Evolutionary conservation across 495 filamentous ascomycete species (phyloP).

Genomic region (Penicillium cataractarum): DNA sequence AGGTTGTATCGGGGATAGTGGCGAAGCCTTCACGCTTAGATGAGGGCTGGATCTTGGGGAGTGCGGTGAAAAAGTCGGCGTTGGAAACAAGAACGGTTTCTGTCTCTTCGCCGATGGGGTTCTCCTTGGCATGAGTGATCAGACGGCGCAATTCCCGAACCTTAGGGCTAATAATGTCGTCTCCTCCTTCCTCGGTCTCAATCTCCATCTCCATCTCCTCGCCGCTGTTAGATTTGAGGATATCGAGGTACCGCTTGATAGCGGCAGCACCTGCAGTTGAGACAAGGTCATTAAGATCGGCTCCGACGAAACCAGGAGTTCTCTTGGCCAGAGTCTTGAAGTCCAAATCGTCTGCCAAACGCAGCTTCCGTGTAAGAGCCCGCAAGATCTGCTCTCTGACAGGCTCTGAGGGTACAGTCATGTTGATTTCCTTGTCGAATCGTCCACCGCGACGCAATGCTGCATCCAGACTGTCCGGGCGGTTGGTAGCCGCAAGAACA

Average conservation of each 20-base stretch:
- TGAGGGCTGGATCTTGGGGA: conserved; percentile 87
- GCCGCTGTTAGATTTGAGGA: conserved; percentile 53
- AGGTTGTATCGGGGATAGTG: conserved; percentile 95
- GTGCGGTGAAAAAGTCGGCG: conserved; percentile 73
- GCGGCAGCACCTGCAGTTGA: conserved; percentile 70
- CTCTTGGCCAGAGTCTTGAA: conserved; percentile 80
- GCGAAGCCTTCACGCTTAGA: conserved; percentile 96
- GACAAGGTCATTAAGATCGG: conserved; percentile 86
- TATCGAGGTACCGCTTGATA: conserved; percentile 60
- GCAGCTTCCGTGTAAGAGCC: conserved; percentile 72
- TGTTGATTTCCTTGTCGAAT: conserved; percentile 92
- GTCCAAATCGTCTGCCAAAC: conserved; percentile 71
- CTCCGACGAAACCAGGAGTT: conserved; percentile 93
- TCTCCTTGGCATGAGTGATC: conserved; percentile 55
- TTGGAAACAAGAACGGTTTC: conserved; percentile 56
- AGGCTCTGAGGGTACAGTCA: conserved; percentile 88
- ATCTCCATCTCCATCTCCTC: conserved; percentile 54
- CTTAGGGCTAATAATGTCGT: conserved; percentile 43
- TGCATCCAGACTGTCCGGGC: conserved; percentile 87
- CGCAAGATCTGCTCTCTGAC: conserved; percentile 83
- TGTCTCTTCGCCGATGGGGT: conserved; percentile 47
- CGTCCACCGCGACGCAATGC: conserved; percentile 83
- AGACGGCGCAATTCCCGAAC: conserved; percentile 57
- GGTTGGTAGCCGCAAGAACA: conserved; percentile 90
- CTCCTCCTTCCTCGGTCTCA: conserved; percentile 34